Conservation (phyloP, 2,329 filamentous ascomycete species). For the Magnaporthiopsis rhizophila region DNA sequence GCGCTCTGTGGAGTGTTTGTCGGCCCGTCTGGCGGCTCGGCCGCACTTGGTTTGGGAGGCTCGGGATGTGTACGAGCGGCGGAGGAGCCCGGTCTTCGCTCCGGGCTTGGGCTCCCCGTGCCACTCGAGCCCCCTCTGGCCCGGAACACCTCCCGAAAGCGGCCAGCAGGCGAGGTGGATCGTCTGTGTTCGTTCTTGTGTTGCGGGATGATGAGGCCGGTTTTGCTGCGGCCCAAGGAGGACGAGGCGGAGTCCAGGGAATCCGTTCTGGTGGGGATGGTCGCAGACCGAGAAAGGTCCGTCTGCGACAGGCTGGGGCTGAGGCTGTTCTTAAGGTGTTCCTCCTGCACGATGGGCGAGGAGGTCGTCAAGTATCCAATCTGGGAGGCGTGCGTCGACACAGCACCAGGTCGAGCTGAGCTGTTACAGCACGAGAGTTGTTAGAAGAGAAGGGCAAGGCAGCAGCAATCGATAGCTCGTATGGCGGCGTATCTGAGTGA, state of each 20-base stretch:
- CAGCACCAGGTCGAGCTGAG: slow-evolving; percentile 35
- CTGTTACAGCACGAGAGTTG: slow-evolving; percentile 14
- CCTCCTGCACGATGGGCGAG: slow-evolving; percentile 57
- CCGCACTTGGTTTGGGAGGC: not conserved
- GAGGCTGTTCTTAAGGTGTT: slow-evolving; percentile 38
- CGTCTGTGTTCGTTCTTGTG: slow-evolving; percentile 42
- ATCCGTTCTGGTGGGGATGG: slow-evolving; percentile 25
- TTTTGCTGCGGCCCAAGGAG: slow-evolving; percentile 24
- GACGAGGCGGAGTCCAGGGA: slow-evolving; percentile 21
- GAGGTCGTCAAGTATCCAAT: slow-evolving; percentile 61
- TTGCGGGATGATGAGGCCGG: slow-evolving; percentile 32
- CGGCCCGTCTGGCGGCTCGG: slow-evolving; percentile 3
- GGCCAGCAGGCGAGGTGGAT: slow-evolving; percentile 61
- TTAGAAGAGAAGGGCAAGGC: slow-evolving; percentile 7
- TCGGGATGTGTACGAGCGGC: slow-evolving; percentile 6
- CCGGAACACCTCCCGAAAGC: slow-evolving; percentile 64
- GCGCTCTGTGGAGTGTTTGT: slow-evolving; percentile 6
- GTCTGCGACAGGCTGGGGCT: slow-evolving; percentile 24
- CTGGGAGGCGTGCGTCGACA: slow-evolving; percentile 56
- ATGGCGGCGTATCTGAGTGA: not conserved
- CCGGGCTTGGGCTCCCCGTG: slow-evolving; percentile 34
- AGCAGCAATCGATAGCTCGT: slow-evolving; percentile 3
- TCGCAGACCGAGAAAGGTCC: slow-evolving; percentile 27
- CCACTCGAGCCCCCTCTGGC: slow-evolving; percentile 41
- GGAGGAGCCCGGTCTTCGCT: slow-evolving; percentile 14